phyloP scores from a whole-genome alignment of 2,329 filamentous ascomycete species.

The Colletotrichum paranaense region DNA sequence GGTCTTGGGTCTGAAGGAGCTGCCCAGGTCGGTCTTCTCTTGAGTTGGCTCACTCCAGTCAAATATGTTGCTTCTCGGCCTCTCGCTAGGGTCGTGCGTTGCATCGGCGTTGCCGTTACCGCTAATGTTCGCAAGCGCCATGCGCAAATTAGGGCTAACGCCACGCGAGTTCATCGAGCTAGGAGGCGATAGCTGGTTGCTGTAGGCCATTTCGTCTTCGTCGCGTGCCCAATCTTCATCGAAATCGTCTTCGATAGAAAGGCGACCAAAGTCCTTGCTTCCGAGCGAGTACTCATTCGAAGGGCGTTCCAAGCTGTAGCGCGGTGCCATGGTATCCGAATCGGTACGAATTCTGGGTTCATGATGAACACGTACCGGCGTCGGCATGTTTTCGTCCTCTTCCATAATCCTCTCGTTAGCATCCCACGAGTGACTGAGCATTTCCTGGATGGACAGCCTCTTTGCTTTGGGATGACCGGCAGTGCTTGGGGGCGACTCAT shows the following conservation, averaged over 20 bases:
- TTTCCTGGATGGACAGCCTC: slow-evolving; percentile 69
- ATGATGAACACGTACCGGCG: slow-evolving; percentile 57
- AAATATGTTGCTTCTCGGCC: slow-evolving; percentile 76
- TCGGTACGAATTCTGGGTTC: slow-evolving; percentile 40
- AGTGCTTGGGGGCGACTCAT: slow-evolving; percentile 77
- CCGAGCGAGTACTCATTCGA: slow-evolving; percentile 48
- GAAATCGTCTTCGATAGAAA: slow-evolving; percentile 71
- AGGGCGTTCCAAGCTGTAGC: slow-evolving; percentile 42
- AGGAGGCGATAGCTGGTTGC: slow-evolving; percentile 69
- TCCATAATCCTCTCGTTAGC: slow-evolving; percentile 69
- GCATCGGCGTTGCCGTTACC: slow-evolving; percentile 55
- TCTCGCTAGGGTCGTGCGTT: slow-evolving; percentile 50
- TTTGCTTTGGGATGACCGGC: slow-evolving; percentile 64
- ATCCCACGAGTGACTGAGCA: slow-evolving; percentile 66
- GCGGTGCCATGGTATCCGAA: slow-evolving; percentile 39
- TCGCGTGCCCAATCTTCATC: slow-evolving; percentile 72
- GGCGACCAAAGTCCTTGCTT: slow-evolving; percentile 57
- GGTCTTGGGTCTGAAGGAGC: slow-evolving; percentile 75
- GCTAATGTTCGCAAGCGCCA: slow-evolving; percentile 65
- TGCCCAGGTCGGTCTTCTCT: slow-evolving; percentile 71
- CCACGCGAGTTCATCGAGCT: slow-evolving; percentile 64
- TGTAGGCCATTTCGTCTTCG: slow-evolving; percentile 64
- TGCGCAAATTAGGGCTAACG: slow-evolving; percentile 64
- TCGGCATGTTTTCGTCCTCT: slow-evolving; percentile 68
- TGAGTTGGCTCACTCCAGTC: slow-evolving; percentile 80